phyloP scores from a whole-genome alignment of 805 yeast species.

The Candida railenensis region DNA sequence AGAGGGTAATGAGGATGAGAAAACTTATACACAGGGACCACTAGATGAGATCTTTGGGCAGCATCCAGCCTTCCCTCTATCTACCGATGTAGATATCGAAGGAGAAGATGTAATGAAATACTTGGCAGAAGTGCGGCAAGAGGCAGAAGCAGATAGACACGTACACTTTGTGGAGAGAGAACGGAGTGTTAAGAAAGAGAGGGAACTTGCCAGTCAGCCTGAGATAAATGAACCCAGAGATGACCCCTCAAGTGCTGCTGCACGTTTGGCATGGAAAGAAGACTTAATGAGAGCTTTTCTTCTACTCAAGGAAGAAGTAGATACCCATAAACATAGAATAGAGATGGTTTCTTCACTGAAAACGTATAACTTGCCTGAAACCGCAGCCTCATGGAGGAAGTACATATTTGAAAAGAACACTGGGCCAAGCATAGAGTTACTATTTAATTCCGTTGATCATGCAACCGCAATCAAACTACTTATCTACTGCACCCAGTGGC shows the following conservation, averaged over 20 bases:
- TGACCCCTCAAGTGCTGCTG: not conserved
- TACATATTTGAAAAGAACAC: slow-evolving; percentile 20
- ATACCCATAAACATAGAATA: slow-evolving; percentile 1
- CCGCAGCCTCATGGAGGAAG: slow-evolving; percentile 32
- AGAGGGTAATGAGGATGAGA: not conserved
- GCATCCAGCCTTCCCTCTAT: slow-evolving; percentile 24
- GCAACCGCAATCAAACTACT: slow-evolving; percentile 33
- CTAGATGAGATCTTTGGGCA: slow-evolving; percentile 30
- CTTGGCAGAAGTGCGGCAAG: slow-evolving; percentile 26
- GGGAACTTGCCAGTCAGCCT: not conserved
- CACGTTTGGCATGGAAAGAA: slow-evolving; percentile 9
- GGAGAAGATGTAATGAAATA: slow-evolving; percentile 21
- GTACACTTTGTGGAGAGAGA: slow-evolving; percentile 12
- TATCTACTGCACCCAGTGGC: slow-evolving; percentile 37
- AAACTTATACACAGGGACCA: slow-evolving; percentile 15
- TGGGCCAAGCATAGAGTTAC: slow-evolving; percentile 27
- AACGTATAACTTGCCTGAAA: slow-evolving; percentile 10
- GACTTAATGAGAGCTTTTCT: slow-evolving; percentile 9
- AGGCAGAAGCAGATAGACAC: slow-evolving; percentile 25
- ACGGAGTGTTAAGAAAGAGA: not conserved
- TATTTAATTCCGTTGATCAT: slow-evolving; percentile 24
- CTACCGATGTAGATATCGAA: slow-evolving; percentile 7
- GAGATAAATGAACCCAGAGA: not conserved
- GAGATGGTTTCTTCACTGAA: not conserved
- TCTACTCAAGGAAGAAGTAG: slow-evolving; percentile 7